A percentile compares a stretch with the other conserved stretches of the same genome.
phyloP scores from a whole-genome alignment of 73 alveolate genomes.

The Stentor coeruleus region DNA sequence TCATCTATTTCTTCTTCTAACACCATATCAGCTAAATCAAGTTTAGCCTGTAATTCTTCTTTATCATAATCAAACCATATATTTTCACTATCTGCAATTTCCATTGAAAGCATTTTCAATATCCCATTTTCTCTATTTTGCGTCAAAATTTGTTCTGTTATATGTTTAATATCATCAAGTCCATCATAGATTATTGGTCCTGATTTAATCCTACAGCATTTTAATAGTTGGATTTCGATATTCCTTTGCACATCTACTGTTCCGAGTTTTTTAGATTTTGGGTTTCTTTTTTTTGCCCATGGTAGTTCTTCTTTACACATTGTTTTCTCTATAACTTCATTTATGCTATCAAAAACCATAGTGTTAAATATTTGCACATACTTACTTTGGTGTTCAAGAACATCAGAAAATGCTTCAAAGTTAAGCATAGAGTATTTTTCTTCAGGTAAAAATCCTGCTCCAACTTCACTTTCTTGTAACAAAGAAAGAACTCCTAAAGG shows the following conservation, averaged over 20 bases:
- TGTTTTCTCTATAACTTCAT: neutral
- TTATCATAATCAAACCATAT: neutral
- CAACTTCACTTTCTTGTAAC: neutral
- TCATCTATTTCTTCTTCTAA: neutral
- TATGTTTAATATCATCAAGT: too few species aligned
- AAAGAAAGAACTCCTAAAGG: neutral
- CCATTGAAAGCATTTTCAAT: neutral
- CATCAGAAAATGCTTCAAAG: neutral
- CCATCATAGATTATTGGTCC: neutral
- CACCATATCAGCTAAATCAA: neutral
- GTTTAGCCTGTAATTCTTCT: neutral
- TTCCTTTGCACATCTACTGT: neutral
- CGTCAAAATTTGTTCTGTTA: neutral
- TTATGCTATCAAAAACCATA: neutral
- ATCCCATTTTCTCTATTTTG: neutral
- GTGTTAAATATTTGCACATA: neutral
- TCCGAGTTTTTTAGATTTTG: too few species aligned
- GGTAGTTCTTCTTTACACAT: neutral
- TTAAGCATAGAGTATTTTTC: neutral
- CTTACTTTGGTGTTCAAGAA: neutral
- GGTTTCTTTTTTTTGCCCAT: neutral
- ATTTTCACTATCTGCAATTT: neutral
- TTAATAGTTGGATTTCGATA: neutral
- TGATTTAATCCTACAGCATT: neutral
- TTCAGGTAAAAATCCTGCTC: neutral